Evolutionary conservation across 129 eudicot species (phyloP), one percentile per base, ranked within the genome.

Genomic region (Flaveria robusta): DNA sequence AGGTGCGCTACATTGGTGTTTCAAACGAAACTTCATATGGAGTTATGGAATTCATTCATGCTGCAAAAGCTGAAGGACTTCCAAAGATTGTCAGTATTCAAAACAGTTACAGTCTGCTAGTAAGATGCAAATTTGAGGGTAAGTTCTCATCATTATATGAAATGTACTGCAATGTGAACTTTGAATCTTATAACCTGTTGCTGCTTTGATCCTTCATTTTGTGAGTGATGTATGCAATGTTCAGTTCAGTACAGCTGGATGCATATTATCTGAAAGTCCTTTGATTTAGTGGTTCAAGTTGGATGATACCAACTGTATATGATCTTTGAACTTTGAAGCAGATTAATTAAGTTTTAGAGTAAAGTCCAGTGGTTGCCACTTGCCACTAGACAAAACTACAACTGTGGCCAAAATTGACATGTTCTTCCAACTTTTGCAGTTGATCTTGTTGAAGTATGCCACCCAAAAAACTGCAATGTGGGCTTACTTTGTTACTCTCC

Each of bases 391-490:
- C 65, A 58, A 20, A n/a, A 58, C 6, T 58, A 58, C 23, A 34
- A 26, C 12, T n/a, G 8, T 15, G 12, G 9, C 39, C 5, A 39
- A 39, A 24, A 24, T 58, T 77, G 65, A 37, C 42, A 56, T 45
- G 51, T 77, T 72, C 7, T 8, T 43, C 73, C 55, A 16, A 42
- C 26, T 72, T 52, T 76, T 84, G 83, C 83, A 93, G 98, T 75
- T 87, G 98, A 93, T 83, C 98, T 93, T 12, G 92, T 90, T 76
- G 98, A 93, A 87, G 98, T 94, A 66, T 94, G 97, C 81, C 98
- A 94, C 39, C 98, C 98, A 26, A 87, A 94, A 23, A 91, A 94
- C 79, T 86, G 82, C 84, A 94, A 91, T 79, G 84, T 94, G 13
- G 97, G 98, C 51, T 84, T 94, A 72, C 98, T 94, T 67, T 87